A percentile compares a stretch with the other conserved stretches of the same genome.
phyloP scores from a whole-genome alignment of 441 rosid species.

The Kokia cookei region DNA sequence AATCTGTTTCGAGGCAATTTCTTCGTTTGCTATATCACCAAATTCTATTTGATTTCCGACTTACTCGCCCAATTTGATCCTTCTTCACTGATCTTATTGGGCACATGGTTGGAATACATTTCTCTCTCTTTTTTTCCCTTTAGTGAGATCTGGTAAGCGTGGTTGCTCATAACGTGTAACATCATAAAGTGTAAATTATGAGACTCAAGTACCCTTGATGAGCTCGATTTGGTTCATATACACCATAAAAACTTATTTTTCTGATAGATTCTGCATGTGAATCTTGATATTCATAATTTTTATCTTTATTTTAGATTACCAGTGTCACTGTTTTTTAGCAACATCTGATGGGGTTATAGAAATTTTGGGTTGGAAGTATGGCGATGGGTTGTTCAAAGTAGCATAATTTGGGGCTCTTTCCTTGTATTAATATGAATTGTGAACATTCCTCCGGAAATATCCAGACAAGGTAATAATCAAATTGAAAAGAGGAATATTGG shows the following conservation, averaged over 20 bases:
- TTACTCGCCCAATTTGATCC: conserved; percentile 22
- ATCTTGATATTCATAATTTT: too few species aligned
- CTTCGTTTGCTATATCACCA: conserved; percentile 53
- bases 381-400: background rate
- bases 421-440: background rate
- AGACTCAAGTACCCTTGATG: too few species aligned
- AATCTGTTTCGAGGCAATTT: conserved; percentile 62
- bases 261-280: too few species aligned
- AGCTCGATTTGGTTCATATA: too few species aligned
- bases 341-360: background rate
- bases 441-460: too few species aligned
- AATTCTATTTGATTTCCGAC: conserved; percentile 14
- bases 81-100: conserved; percentile 11
- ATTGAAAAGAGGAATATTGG: too few species aligned
- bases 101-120: conserved; percentile 43
- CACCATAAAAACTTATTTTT: too few species aligned
- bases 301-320: too few species aligned
- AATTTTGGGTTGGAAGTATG: background rate
- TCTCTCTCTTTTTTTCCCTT: background rate
- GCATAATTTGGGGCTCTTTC: background rate
- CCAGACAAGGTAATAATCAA: too few species aligned
- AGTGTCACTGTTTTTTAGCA: too few species aligned
- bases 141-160: background rate
- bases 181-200: too few species aligned
- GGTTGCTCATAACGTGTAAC: background rate